phyloP scores from a whole-genome alignment of 495 filamentous ascomycete genomes.

The Penicillium paradoxum region DNA sequence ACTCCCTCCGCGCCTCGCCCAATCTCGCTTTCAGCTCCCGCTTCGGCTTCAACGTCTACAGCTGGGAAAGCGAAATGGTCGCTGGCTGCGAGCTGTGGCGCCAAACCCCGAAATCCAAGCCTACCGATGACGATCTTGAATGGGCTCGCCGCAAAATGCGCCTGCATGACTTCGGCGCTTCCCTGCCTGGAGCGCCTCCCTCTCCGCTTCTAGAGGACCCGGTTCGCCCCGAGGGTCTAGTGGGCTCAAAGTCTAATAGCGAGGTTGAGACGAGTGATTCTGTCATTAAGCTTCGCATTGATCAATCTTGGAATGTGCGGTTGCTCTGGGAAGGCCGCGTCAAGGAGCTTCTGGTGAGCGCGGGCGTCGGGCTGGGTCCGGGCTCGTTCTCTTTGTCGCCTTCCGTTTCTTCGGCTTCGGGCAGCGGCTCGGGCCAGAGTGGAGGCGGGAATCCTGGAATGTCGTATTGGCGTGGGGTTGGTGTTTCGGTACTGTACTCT shows the following conservation, averaged over 20 bases:
- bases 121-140: slow-evolving; percentile 38
- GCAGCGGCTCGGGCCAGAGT: slow-evolving; percentile 47
- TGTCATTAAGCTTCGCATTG: slow-evolving; percentile 84
- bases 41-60: slow-evolving; percentile 97
- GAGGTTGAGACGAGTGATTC: slow-evolving; percentile 65
- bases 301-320: slow-evolving; percentile 78
- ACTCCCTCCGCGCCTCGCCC: slow-evolving; percentile 78
- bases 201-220: slow-evolving; percentile 21
- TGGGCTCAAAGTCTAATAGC: slow-evolving; percentile 19
- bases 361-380: slow-evolving; percentile 70
- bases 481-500: slow-evolving; percentile 86
- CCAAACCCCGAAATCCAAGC: slow-evolving; percentile 38
- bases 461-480: slow-evolving; percentile 57
- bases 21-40: slow-evolving; percentile 79
- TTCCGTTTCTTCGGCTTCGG: slow-evolving; percentile 21
- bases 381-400: slow-evolving; percentile 39
- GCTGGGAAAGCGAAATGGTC: slow-evolving; percentile 90
- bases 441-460: slow-evolving; percentile 63
- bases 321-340: slow-evolving; percentile 90
- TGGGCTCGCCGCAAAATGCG: slow-evolving; percentile 44
- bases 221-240: slow-evolving; percentile 18
- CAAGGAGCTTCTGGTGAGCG: slow-evolving; percentile 88
- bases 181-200: slow-evolving; percentile 18
- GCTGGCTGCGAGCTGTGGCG: slow-evolving; percentile 89
- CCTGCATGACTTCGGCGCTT: slow-evolving; percentile 25